Evolutionary conservation across 495 filamentous ascomycete species (phyloP).

Genomic region (Aspergillus ellipticus): DNA sequence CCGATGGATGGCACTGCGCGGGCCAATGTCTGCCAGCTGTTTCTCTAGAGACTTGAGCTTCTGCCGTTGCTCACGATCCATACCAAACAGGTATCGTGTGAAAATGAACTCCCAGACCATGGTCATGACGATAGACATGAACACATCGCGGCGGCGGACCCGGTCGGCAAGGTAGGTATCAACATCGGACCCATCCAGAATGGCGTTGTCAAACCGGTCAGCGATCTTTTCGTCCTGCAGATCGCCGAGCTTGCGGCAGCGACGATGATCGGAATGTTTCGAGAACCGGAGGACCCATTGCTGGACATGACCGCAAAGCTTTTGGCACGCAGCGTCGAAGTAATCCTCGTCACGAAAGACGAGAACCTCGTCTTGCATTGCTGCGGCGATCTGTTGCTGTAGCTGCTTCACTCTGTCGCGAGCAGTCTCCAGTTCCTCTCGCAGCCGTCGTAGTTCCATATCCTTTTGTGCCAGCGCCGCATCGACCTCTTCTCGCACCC

Average conservation of each 20-base stretch:
- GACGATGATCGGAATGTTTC: conserved; percentile 85
- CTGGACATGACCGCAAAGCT: conserved; percentile 88
- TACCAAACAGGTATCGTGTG: conserved; percentile 94
- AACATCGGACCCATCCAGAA: conserved; percentile 89
- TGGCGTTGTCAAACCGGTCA: conserved; percentile 86
- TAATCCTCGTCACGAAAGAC: conserved; percentile 83
- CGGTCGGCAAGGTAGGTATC: conserved; percentile 82
- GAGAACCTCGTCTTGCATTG: conserved; percentile 70
- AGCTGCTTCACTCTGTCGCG: conserved; percentile 75
- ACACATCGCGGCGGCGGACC: conserved; percentile 80
- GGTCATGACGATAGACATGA: conserved; percentile 95
- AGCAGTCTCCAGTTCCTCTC: conserved; percentile 70
- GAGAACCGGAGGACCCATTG: conserved; percentile 97
- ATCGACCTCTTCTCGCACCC: conserved; percentile 58
- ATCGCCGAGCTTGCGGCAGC: conserved; percentile 75
- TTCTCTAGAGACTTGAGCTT: conserved; percentile 94
- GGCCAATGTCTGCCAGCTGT: conserved; percentile 80
- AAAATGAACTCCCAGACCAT: conserved; percentile 99
- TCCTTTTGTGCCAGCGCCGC: conserved; percentile 67
- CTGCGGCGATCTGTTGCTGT: conserved; percentile 75
- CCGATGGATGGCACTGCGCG: conserved; percentile 76
- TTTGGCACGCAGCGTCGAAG: conserved; percentile 90
- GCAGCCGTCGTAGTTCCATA: conserved; percentile 70
- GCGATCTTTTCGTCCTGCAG: conserved; percentile 84
- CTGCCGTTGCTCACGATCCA: conserved; percentile 95